Conservation (phyloP, 768 basidiomycete genomes). For the Amanita molliuscula region DNA sequence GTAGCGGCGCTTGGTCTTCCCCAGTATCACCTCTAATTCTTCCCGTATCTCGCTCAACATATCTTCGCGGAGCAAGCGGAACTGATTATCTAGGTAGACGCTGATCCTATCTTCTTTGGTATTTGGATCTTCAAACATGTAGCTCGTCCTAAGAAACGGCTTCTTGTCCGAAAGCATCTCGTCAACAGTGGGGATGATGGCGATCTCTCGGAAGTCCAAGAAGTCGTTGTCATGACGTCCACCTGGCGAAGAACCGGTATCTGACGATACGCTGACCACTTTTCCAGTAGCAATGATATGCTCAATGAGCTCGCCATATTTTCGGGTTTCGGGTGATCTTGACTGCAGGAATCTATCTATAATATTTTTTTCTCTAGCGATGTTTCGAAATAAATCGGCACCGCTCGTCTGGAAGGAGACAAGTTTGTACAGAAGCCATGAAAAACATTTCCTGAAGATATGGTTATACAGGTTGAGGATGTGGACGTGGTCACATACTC, state of each 20-base stretch:
- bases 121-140: conserved; percentile 32
- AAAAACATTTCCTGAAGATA: conserved; percentile 20
- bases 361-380: conserved; percentile 19
- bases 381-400: conserved; percentile 18
- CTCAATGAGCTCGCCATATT: conserved; percentile 10
- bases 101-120: conserved; percentile 26
- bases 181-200: conserved; percentile 54
- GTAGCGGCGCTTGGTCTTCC: conserved; percentile 29
- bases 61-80: conserved; percentile 54
- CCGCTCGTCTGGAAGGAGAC: conserved; percentile 15
- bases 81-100: conserved; percentile 55
- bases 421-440: conserved; percentile 27
- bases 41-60: conserved; percentile 50
- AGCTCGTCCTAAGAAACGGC: conserved; percentile 39
- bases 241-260: conserved; percentile 32
- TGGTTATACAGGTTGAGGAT: not conserved
- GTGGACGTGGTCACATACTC: not conserved
- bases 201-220: conserved; percentile 44
- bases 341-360: conserved; percentile 18
- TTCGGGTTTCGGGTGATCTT: conserved; percentile 13
- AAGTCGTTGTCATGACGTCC: conserved; percentile 68
- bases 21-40: conserved; percentile 33
- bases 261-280: conserved; percentile 10
- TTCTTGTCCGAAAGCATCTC: conserved; percentile 35
- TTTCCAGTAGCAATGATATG: conserved; percentile 21